Evolutionary conservation across 306 rosid genomes (phyloP).

Genomic region (Castanospermum australe): DNA sequence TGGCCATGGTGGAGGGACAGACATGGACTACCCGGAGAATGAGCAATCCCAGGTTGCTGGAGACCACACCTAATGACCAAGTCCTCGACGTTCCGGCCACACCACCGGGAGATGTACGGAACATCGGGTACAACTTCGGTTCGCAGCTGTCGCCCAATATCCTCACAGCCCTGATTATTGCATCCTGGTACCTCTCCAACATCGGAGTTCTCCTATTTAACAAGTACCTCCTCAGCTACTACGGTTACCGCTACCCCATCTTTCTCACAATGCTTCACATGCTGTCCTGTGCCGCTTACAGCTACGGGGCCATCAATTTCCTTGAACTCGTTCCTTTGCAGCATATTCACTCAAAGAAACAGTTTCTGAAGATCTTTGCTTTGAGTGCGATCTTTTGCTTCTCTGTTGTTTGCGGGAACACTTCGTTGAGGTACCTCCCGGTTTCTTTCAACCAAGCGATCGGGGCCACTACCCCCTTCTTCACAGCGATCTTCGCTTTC

Average conservation of each 20-base stretch:
- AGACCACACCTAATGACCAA: constrained; percentile 47
- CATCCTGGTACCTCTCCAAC: constrained; percentile 87
- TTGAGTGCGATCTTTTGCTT: constrained; percentile 77
- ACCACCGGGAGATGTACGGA: constrained; percentile 60
- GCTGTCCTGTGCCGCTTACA: constrained; percentile 75
- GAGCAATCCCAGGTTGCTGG: constrained; percentile 74
- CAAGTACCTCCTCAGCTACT: constrained; percentile 87
- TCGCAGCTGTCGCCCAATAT: constrained; percentile 40
- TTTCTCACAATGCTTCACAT: constrained; percentile 96
- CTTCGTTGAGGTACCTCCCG: too few species aligned
- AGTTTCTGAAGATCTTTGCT: constrained; percentile 82
- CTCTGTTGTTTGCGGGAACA: constrained; percentile 94
- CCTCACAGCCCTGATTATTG: constrained; percentile 52
- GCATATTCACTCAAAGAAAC: constrained; percentile 66
- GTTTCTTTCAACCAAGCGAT: constrained; percentile 43
- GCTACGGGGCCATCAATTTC: constrained; percentile 58
- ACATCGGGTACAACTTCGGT: constrained; percentile 37
- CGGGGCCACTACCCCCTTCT: constrained; percentile 60
- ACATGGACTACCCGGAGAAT: constrained; percentile 87
- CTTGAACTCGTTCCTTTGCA: constrained; percentile 78
- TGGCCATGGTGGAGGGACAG: constrained; percentile 85
- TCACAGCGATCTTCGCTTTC: constrained; percentile 56
- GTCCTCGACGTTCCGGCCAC: constrained; percentile 71
- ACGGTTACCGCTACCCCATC: constrained; percentile 83
- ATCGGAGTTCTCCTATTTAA: constrained; percentile 89